Evolutionary conservation across 768 basidiomycete species (phyloP).

Genomic region (Sporobolomyces pararoseus): DNA sequence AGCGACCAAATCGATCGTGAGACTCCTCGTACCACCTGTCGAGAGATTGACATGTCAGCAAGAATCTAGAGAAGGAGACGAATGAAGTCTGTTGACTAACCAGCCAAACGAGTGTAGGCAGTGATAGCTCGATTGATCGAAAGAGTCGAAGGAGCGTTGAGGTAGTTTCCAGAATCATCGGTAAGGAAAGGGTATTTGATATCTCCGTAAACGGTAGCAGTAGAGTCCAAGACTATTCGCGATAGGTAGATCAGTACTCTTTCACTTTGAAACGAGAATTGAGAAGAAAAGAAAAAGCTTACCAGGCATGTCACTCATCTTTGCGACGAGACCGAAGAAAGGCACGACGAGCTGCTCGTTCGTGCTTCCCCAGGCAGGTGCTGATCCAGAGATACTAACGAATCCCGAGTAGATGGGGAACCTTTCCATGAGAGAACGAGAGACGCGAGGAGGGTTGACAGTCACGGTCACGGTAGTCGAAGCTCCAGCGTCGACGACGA

Average conservation of each 20-base stretch:
- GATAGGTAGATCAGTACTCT: neutral
- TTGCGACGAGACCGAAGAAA: constrained; percentile 55
- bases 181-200: constrained; percentile 23
- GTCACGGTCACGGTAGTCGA: constrained; percentile 43
- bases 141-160: constrained; percentile 2
- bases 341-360: constrained; percentile 47
- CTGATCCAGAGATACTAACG: constrained; percentile 47
- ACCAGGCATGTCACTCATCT: constrained; percentile 54
- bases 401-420: constrained; percentile 51
- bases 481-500: constrained; percentile 52
- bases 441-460: constrained; percentile 46
- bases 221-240: constrained; percentile 55
- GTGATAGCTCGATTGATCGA: constrained; percentile 5
- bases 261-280: neutral
- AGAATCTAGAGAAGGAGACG: too few species aligned
- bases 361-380: neutral
- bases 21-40: constrained; percentile 15
- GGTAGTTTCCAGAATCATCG: neutral
- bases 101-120: constrained; percentile 16
- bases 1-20: constrained; percentile 23
- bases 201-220: constrained; percentile 40
- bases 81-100: neutral
- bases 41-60: neutral
- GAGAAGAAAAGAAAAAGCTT: neutral
- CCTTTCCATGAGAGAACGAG: constrained; percentile 43